Percentiles rank a stretch among this genome's conserved stretches.
Conservation (phyloP, 345 rosid genomes). For the Citrus trifoliata region DNA sequence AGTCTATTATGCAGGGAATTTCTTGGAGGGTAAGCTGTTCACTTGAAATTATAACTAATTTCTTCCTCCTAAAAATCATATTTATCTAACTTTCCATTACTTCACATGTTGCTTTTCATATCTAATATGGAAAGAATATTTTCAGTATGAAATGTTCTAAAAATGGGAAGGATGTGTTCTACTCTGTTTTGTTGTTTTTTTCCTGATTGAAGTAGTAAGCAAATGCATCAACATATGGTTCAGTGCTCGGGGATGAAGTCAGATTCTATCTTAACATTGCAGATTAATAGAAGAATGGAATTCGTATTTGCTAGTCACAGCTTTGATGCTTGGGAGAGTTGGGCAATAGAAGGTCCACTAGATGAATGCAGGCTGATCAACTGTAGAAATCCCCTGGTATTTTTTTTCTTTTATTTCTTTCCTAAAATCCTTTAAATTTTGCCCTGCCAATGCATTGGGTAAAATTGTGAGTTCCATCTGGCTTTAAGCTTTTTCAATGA, state of each 20-base stretch:
- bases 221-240: background rate
- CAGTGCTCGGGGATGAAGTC: background rate
- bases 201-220: constrained; percentile 4
- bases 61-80: background rate
- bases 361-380: constrained; percentile 89
- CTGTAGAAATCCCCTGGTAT: constrained; percentile 79
- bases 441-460: background rate
- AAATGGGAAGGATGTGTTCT: background rate
- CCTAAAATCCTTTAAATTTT: background rate
- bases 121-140: background rate
- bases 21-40: background rate
- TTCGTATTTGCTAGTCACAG: constrained; percentile 98
- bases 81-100: background rate
- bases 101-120: background rate
- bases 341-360: constrained; percentile 86
- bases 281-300: constrained; percentile 96
- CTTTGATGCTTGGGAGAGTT: constrained; percentile 99
- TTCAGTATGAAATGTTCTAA: background rate
- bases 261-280: constrained; percentile 23
- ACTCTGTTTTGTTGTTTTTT: background rate
- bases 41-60: background rate
- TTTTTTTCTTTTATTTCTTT: background rate
- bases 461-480: background rate
- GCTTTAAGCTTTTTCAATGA: background rate
- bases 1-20: background rate